These are phyloP conservation scores for Phaeosphaeriaceae sp. DNA, from an alignment of 2,329 filamentous ascomycete genomes.

Conservation along the genomic window DNA sequence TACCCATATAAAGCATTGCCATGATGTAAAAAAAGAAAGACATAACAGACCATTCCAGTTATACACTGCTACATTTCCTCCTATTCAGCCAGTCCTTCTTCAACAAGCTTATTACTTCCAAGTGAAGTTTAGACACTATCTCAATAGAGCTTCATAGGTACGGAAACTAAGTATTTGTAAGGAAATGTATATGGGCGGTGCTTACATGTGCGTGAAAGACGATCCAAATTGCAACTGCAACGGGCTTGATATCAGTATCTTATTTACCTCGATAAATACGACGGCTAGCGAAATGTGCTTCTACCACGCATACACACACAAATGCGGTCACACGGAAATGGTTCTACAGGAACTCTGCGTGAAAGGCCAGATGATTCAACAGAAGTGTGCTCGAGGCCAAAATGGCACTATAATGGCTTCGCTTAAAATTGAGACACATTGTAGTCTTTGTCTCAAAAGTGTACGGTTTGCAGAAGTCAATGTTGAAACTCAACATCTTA, in stretches of 20 bases:
- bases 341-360: constrained; percentile 38
- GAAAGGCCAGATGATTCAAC: constrained; percentile 40
- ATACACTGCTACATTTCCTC: background rate
- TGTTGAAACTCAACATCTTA: background rate
- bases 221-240: too few species aligned
- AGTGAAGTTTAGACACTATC: too few species aligned
- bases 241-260: background rate
- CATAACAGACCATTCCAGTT: background rate
- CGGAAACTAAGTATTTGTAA: too few species aligned
- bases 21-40: background rate
- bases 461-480: constrained; percentile 10
- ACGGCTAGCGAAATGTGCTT: constrained; percentile 50
- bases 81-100: too few species aligned
- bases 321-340: constrained; percentile 54
- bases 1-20: constrained; percentile 2
- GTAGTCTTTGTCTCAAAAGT: constrained; percentile 30
- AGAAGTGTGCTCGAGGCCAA: constrained; percentile 37
- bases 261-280: background rate
- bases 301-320: constrained; percentile 56
- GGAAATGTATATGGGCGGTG: background rate
- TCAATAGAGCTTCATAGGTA: too few species aligned
- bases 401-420: constrained; percentile 40
- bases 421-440: constrained; percentile 38
- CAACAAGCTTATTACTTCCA: too few species aligned
- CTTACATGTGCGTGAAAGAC: background rate